These are phyloP conservation scores for Aureobasidium sp. DNA, from an alignment of 2,329 filamentous ascomycete genomes.

Conservation along the genomic window DNA sequence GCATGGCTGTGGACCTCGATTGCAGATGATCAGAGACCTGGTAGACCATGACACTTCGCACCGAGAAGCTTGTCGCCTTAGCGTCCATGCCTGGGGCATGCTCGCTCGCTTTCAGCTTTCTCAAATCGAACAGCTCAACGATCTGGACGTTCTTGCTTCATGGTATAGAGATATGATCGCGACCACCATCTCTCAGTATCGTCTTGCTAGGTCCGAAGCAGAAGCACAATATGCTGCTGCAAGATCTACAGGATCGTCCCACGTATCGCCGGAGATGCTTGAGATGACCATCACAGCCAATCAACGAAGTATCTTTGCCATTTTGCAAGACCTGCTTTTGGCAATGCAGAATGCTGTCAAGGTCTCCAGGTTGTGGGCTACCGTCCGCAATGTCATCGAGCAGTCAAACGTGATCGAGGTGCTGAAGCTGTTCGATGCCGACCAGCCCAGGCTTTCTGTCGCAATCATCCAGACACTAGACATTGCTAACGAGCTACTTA, in stretches of 20 bases:
- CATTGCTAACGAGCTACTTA: constrained; percentile 36
- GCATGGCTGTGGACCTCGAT: constrained; percentile 41
- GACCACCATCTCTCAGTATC: constrained; percentile 47
- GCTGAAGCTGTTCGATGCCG: constrained; percentile 44
- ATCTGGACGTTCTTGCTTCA: constrained; percentile 40
- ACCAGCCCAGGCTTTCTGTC: constrained; percentile 29
- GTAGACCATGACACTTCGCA: constrained; percentile 51
- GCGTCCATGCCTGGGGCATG: constrained; percentile 49
- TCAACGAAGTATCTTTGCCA: constrained; percentile 48
- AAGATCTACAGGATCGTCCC: constrained; percentile 26
- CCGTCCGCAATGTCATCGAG: constrained; percentile 27
- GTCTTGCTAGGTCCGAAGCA: constrained; percentile 47
- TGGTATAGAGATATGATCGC: constrained; percentile 49
- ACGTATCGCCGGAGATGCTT: constrained; percentile 39
- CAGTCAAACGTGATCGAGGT: constrained; percentile 34
- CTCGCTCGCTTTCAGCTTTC: constrained; percentile 49
- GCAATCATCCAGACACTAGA: constrained; percentile 43
- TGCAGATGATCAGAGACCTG: constrained; percentile 44
- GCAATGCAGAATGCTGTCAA: constrained; percentile 42
- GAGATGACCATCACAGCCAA: constrained; percentile 47
- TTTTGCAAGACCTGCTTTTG: constrained; percentile 44
- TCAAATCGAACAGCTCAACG: constrained; percentile 37
- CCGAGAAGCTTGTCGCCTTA: constrained; percentile 51
- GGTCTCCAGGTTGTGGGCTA: constrained; percentile 21
- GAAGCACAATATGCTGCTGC: constrained; percentile 42